Evolutionary conservation across 345 rosid genomes (phyloP), one percentile per base, ranked within the genome.

Genomic region (Microcos paniculata): DNA sequence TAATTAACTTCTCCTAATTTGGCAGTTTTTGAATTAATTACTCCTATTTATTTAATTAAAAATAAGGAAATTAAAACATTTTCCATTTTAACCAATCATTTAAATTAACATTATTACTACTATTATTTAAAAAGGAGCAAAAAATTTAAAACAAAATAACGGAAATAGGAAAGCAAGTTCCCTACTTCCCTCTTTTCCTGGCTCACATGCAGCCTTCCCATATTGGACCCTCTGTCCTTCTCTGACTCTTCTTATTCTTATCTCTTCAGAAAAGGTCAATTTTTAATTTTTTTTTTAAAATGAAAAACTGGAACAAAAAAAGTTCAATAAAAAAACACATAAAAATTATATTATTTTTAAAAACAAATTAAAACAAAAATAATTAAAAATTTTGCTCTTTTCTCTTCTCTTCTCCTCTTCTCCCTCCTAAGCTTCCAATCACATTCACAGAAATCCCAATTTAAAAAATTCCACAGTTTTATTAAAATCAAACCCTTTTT

Each of bases 201-300:
- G 52, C 35, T 75, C 81, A 66, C 88, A 77, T 70, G 86, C 81
- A 45, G 73, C 71, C 80, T 74, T 62, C 15, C 55, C 69, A 62
- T 70, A 63, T 74, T 71, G 74, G 83, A 51, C 71, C 40, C 30
- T 35, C 65, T 72, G 33, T 19, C 26, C 9, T 49, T 56, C 79
- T 75, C 73, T 57, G 63, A 51, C 79, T 65, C 10, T 49, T 57
- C 51, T 38, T 57, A 6, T 49, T 45, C 62, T 71, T 26, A 75
- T 64, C 70, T 59, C 6, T 69, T 55, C 38, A 49, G 42, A 52
- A 62, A 30, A 26, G 16, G 5, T 8, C 13, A 49, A 72, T 5
- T 15, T 19, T 6, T 66, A 48, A 18, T 4, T 35, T 9, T 0
- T 40, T 40, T 53, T n/a, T 35, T 35, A 38, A 64, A 65, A n/a